Percentiles rank a stretch among this genome's conserved stretches.
phyloP scores from a whole-genome alignment of 805 yeast genomes.

The Saccharomycopsis microspora region DNA sequence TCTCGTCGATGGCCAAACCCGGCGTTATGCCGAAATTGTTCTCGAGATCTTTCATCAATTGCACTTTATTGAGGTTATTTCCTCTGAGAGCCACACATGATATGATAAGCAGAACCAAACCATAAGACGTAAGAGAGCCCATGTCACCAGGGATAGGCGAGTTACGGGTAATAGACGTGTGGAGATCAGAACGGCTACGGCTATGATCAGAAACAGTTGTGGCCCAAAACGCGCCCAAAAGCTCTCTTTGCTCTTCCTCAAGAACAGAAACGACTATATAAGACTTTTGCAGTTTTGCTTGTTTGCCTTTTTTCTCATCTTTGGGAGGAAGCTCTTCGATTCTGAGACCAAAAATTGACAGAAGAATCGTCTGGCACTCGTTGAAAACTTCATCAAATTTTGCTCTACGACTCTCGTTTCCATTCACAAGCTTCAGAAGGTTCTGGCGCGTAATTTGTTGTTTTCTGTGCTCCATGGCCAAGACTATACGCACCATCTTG shows the following conservation, averaged over 20 bases:
- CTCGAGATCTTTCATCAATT: conserved; percentile 28
- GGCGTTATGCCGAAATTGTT: conserved; percentile 23
- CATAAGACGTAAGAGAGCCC: conserved; percentile 17
- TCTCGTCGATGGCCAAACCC: no score
- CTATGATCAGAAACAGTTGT: no score
- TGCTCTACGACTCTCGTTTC: conserved; percentile 7
- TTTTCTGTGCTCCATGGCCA: conserved; percentile 12
- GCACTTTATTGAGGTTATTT: conserved; percentile 28
- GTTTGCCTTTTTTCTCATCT: not conserved
- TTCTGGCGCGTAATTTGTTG: conserved; percentile 8
- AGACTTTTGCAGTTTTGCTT: not conserved
- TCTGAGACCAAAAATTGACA: conserved; percentile 7
- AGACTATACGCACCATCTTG: conserved; percentile 14
- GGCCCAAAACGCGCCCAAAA: conserved; percentile 9
- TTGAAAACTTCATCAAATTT: conserved; percentile 14
- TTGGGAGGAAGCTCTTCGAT: not conserved
- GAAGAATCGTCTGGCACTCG: conserved; percentile 8
- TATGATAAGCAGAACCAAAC: conserved; percentile 18
- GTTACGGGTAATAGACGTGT: conserved; percentile 3
- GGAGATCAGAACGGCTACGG: not conserved
- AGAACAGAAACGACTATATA: conserved; percentile 5
- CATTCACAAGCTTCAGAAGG: conserved; percentile 14
- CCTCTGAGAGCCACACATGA: conserved; percentile 19
- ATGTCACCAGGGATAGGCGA: conserved; percentile 15
- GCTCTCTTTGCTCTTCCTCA: not conserved